Base-by-base conservation (phyloP, 75 land plant genomes). In the Sequoiadendron giganteum region DNA sequence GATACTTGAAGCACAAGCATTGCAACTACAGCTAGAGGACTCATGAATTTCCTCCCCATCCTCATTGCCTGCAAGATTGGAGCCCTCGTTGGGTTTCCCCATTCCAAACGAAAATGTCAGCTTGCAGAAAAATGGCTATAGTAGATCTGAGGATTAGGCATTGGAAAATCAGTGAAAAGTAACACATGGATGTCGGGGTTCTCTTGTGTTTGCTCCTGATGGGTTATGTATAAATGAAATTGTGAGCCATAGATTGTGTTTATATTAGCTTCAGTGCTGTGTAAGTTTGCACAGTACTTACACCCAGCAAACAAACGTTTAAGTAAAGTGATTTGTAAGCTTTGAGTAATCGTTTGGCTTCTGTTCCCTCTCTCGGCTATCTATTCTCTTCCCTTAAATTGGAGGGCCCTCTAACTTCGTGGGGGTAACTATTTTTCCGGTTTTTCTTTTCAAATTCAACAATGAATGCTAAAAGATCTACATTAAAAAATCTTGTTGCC, bases 1-100 rank as follows among this genome's bases (percentile, higher is more conserved):
- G 30, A 82, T 47, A 13, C 30, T 25, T 28, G 84, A 82, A 40
- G 42, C 84, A 47, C 84, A 82, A 45, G 32, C 84, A 47, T 47
- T 82, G 52, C 32, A 82, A 73, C n/a, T 21, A 18, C 49, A 47
- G 15, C 84, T n/a, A 82, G 49, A 47, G 38, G 77, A 11, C 34
- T 32, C 77, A 11, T 47, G 32, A 43, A 45, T 49, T 10, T 47
- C 48, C 47, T 47, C 84, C 84, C 48, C 49, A 11, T 82, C 52
- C 14, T 47, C 47, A 21, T 82, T 47, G 3, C 48, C 42, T 6
- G 30, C 47, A 42, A 16, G 84, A 82, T 82, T 82, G 14, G 84
- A 82, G 47, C 48, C 84, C 84, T 82, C 84, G 84, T 82, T 82
- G 49, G 84, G n/a, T n/a, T 82, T 82, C 52, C 84, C 84, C 84